phyloP scores from a whole-genome alignment of 169 alveolate species.

The Eimeria nieschulzi region DNA sequence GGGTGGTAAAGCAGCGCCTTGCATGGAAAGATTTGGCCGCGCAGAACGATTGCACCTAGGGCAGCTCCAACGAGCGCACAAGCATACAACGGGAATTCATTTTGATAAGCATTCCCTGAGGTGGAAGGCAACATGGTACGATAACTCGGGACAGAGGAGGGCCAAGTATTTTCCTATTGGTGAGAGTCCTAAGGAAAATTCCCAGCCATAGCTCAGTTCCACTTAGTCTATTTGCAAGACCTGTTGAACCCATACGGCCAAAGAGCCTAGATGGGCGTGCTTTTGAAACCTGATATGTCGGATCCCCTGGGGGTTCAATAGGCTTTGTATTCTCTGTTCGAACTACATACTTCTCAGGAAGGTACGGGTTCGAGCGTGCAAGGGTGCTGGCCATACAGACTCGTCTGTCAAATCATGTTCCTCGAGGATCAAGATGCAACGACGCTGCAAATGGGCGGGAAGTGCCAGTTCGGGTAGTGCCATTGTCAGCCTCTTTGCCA shows the following conservation, averaged over 20 bases:
- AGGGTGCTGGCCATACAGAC: constrained; percentile 72
- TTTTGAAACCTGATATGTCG: too few species aligned
- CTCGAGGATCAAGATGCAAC: constrained; percentile 58
- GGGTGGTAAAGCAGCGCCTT: too few species aligned
- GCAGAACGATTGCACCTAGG: constrained; percentile 27
- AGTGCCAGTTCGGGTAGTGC: neutral
- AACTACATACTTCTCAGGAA: constrained; percentile 8
- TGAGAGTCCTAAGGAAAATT: neutral
- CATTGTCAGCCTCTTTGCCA: neutral
- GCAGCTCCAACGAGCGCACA: constrained; percentile 13
- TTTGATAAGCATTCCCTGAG: constrained; percentile 73
- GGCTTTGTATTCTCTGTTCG: too few species aligned
- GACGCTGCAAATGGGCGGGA: neutral
- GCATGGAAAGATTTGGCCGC: neutral
- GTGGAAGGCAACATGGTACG: constrained; percentile 79
- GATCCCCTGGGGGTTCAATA: too few species aligned
- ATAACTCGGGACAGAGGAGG: constrained; percentile 68
- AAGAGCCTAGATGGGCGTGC: too few species aligned
- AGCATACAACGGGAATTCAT: constrained; percentile 73
- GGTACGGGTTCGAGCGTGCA: constrained; percentile 72
- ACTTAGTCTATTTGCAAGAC: too few species aligned
- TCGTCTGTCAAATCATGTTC: constrained; percentile 72
- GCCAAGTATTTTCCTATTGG: constrained; percentile 77
- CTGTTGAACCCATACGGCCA: too few species aligned
- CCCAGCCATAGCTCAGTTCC: too few species aligned